Evolutionary conservation across 176 grass and related monocot genomes (phyloP).

Genomic region (Areca catechu): DNA sequence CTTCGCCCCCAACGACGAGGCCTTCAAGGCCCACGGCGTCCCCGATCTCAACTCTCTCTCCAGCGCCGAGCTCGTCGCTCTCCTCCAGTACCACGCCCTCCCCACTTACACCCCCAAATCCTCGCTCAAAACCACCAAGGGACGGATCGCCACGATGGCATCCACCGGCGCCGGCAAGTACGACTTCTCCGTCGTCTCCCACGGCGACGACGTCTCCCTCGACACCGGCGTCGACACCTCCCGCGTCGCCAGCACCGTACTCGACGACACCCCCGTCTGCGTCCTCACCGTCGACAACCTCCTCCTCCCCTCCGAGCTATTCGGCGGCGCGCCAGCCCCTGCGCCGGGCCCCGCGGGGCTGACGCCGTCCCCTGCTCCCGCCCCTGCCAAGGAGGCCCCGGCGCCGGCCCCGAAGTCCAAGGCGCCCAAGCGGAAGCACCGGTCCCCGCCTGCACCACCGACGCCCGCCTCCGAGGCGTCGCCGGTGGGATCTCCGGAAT

Average conservation of each 20-base stretch:
- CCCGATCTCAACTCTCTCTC: constrained; percentile 71
- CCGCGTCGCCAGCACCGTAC: constrained; percentile 74
- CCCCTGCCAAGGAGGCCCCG: constrained; percentile 3
- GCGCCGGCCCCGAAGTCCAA: constrained; percentile 33
- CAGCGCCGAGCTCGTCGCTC: constrained; percentile 65
- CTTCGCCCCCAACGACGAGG: constrained; percentile 87
- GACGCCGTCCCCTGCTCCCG: constrained; percentile 23
- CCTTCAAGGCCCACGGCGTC: constrained; percentile 58
- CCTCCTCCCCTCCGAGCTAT: constrained; percentile 54
- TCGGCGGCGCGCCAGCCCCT: constrained; percentile 49
- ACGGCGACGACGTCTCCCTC: constrained; percentile 73
- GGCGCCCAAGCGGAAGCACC: constrained; percentile 18
- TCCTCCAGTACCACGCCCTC: constrained; percentile 89
- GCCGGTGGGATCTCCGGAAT: constrained; percentile 41
- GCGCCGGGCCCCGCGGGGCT: constrained; percentile 25
- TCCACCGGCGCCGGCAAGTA: constrained; percentile 62
- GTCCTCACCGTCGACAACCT: constrained; percentile 75
- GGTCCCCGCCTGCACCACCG: constrained; percentile 62
- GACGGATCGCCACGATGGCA: constrained; percentile 55
- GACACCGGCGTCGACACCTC: constrained; percentile 72
- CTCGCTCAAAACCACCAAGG: constrained; percentile 63
- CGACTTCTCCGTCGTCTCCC: constrained; percentile 61
- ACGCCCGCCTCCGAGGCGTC: constrained; percentile 32
- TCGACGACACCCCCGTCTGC: constrained; percentile 62
- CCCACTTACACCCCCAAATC: constrained; percentile 85